Evolutionary conservation across 352 stramenopile genomes (phyloP).

Genomic region (Phytopythium oedochilum): DNA sequence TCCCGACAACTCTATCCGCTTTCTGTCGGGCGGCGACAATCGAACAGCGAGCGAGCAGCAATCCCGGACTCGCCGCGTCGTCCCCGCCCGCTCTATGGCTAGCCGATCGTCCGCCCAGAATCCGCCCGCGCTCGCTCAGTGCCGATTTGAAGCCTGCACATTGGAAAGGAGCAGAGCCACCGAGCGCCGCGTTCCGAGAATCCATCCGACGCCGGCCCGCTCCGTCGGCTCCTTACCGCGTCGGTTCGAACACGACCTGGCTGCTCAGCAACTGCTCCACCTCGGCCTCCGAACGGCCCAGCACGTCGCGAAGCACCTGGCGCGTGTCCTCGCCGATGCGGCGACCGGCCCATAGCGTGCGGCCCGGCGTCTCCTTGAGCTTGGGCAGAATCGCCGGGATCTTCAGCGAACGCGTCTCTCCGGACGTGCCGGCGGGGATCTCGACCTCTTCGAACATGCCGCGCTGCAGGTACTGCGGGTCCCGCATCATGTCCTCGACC

Average conservation of each 20-base stretch:
- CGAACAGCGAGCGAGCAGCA: slow-evolving; percentile 1
- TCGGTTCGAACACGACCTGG: slow-evolving; percentile 70
- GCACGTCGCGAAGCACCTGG: slow-evolving; percentile 47
- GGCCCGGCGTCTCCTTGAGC: slow-evolving; percentile 49
- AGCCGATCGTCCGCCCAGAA: neutral
- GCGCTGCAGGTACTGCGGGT: slow-evolving; percentile 69
- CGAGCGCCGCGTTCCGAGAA: neutral
- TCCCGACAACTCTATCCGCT: neutral
- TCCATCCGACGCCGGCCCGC: neutral
- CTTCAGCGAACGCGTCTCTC: slow-evolving; percentile 33
- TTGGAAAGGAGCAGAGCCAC: neutral
- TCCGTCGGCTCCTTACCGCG: neutral
- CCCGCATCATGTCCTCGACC: slow-evolving; percentile 71
- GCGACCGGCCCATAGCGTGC: slow-evolving; percentile 57
- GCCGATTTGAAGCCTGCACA: neutral
- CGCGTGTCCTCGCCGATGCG: slow-evolving; percentile 71
- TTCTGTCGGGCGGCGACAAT: neutral
- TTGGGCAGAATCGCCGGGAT: slow-evolving; percentile 79
- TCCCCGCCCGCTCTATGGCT: neutral
- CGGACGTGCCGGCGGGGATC: slow-evolving; percentile 27
- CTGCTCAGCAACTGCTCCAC: slow-evolving; percentile 49
- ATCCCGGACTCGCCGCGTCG: neutral
- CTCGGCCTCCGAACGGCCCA: slow-evolving; percentile 42
- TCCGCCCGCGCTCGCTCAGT: neutral
- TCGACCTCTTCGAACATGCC: slow-evolving; percentile 72